phyloP scores from a whole-genome alignment of 305 asterid genomes.

The Fraxinus albicans region DNA sequence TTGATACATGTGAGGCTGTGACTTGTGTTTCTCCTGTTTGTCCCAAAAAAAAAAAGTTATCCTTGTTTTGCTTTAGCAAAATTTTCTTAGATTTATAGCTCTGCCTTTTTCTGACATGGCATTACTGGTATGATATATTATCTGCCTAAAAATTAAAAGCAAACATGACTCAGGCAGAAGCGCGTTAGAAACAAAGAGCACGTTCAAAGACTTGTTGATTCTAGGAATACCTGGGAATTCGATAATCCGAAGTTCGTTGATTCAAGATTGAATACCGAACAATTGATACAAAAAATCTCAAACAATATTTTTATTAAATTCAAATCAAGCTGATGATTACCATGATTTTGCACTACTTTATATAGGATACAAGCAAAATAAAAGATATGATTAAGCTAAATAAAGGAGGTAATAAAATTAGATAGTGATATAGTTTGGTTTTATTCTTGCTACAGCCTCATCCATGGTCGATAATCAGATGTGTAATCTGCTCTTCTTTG shows the following conservation, averaged over 20 bases:
- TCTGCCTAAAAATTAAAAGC: neutral
- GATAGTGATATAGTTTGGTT: neutral
- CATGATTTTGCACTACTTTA: neutral
- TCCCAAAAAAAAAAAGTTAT: neutral
- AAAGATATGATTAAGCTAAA: neutral
- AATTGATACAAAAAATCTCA: neutral
- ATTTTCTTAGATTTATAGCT: slow-evolving; percentile 5
- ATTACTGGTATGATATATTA: neutral
- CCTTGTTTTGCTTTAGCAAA: neutral
- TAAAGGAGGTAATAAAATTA: neutral
- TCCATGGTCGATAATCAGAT: neutral
- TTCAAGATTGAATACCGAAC: neutral
- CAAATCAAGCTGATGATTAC: neutral
- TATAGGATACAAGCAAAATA: neutral
- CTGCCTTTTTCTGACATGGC: neutral
- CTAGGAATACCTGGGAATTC: neutral
- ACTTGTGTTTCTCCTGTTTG: slow-evolving; percentile 2
- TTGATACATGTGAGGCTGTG: slow-evolving; percentile 15
- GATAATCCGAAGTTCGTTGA: neutral
- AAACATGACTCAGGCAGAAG: neutral
- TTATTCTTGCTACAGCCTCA: neutral
- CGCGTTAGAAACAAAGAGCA: neutral
- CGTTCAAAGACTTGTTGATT: neutral
- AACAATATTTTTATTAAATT: neutral
- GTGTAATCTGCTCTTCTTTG: neutral